Percentiles rank a stretch among this genome's conserved stretches.
Conservation (phyloP, 805 yeast species). For the Yamadazyma philogaea region DNA sequence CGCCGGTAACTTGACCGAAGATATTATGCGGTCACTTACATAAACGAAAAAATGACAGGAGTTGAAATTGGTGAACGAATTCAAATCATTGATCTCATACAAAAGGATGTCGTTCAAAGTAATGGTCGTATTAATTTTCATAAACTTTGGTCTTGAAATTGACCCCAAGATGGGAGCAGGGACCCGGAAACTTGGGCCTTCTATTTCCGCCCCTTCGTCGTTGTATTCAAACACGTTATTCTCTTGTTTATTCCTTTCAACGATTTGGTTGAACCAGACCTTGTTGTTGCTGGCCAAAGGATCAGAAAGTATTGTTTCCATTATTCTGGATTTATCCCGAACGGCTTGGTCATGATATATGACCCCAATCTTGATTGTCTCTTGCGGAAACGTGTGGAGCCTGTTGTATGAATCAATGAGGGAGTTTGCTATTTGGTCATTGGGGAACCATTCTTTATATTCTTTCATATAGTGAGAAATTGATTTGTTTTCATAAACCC, state of each 20-base stretch:
- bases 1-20: constrained; percentile 11
- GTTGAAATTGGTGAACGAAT: constrained; percentile 11
- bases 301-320: constrained; percentile 38
- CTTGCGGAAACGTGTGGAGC: constrained; percentile 13
- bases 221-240: constrained; percentile 22
- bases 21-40: constrained; percentile 11
- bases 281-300: constrained; percentile 34
- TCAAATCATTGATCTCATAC: constrained; percentile 16
- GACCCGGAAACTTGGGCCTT: constrained; percentile 14
- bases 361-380: constrained; percentile 30
- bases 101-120: constrained; percentile 16
- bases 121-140: constrained; percentile 9
- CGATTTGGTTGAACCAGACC: constrained; percentile 30
- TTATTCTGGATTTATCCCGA: constrained; percentile 23
- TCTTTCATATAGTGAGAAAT: constrained; percentile 11
- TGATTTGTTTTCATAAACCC: constrained; percentile 5
- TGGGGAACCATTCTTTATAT: constrained; percentile 14
- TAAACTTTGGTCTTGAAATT: constrained; percentile 22
- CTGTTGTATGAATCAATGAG: constrained; percentile 14
- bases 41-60: constrained; percentile 15
- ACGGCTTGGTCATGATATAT: constrained; percentile 27
- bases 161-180: constrained; percentile 33
- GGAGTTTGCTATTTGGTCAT: constrained; percentile 10
- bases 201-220: constrained; percentile 8
- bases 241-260: constrained; percentile 17